Evolutionary conservation across 768 basidiomycete species (phyloP).

Genomic region (Tremella mesenterica): DNA sequence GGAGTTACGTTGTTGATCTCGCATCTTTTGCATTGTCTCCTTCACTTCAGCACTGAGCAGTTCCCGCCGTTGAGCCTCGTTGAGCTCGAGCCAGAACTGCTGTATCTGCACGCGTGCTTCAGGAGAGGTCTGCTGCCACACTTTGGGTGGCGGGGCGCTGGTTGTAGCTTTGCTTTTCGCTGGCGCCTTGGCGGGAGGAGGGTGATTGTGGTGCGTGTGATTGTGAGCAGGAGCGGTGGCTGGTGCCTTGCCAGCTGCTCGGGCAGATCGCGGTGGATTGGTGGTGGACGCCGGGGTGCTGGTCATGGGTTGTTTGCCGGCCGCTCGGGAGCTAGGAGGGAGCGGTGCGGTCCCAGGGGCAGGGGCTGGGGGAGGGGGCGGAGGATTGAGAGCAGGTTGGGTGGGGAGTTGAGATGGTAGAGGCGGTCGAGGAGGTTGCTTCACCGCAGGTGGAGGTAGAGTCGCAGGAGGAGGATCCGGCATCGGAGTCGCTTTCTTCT

Average conservation of each 20-base stretch:
- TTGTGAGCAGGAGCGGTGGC: constrained; percentile 32
- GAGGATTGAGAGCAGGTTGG: constrained; percentile 40
- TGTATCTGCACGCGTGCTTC: constrained; percentile 97
- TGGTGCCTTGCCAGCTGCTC: constrained; percentile 45
- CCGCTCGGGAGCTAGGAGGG: constrained; percentile 69
- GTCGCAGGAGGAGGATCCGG: constrained; percentile 22
- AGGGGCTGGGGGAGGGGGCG: constrained; percentile 48
- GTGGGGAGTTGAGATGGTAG: constrained; percentile 21
- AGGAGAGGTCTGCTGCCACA: constrained; percentile 84
- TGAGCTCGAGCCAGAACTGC: constrained; percentile 92
- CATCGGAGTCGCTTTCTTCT: constrained; percentile 46
- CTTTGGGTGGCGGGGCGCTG: constrained; percentile 51
- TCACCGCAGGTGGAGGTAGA: constrained; percentile 31
- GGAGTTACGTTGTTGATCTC: constrained; percentile 95
- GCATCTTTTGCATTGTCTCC: constrained; percentile 96
- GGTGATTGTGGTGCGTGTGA: constrained; percentile 51
- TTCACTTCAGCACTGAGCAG: constrained; percentile 98
- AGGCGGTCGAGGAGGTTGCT: constrained; percentile 18
- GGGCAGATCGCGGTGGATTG: constrained; percentile 41
- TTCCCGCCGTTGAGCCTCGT: constrained; percentile 78
- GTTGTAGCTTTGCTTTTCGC: constrained; percentile 35
- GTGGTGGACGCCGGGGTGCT: constrained; percentile 47
- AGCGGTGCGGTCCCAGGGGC: constrained; percentile 48
- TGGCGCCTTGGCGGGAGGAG: constrained; percentile 40
- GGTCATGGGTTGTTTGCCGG: constrained; percentile 87